phyloP scores from a whole-genome alignment of 169 alveolate species.

The Eimeria necatrix region DNA sequence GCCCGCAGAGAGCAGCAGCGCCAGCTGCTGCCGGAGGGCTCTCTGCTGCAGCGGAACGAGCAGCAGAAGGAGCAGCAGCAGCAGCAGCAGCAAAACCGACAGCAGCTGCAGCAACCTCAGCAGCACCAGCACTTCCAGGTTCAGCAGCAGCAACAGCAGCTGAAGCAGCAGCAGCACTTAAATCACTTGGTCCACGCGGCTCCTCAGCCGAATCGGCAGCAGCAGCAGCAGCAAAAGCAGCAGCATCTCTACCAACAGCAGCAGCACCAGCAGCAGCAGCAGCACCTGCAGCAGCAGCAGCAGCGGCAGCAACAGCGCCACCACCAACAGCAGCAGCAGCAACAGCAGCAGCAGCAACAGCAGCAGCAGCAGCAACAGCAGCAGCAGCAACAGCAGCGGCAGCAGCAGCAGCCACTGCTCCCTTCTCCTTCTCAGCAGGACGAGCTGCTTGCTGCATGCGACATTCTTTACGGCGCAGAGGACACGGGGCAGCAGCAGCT shows the following conservation, averaged over 20 bases:
- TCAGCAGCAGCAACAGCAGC: not conserved
- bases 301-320: no score
- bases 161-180: not conserved
- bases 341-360: no score
- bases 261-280: no score
- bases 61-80: not conserved
- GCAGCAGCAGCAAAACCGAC: not conserved
- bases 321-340: no score
- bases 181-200: not conserved
- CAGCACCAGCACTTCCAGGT: not conserved
- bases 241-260: not conserved
- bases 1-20: no score
- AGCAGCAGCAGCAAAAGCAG: not conserved
- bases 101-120: not conserved
- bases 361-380: no score
- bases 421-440: not conserved
- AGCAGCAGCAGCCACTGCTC: not conserved
- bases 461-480: not conserved
- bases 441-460: not conserved
- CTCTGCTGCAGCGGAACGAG: no score
- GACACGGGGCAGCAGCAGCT: slow-evolving; percentile 3
- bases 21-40: no score
- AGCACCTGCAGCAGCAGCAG: no score
- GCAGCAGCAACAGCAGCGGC: not conserved
- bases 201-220: not conserved